These are phyloP conservation scores for Myriosclerotinia duriaeana DNA, from an alignment of 2,329 filamentous ascomycete genomes.

Conservation along the genomic window DNA sequence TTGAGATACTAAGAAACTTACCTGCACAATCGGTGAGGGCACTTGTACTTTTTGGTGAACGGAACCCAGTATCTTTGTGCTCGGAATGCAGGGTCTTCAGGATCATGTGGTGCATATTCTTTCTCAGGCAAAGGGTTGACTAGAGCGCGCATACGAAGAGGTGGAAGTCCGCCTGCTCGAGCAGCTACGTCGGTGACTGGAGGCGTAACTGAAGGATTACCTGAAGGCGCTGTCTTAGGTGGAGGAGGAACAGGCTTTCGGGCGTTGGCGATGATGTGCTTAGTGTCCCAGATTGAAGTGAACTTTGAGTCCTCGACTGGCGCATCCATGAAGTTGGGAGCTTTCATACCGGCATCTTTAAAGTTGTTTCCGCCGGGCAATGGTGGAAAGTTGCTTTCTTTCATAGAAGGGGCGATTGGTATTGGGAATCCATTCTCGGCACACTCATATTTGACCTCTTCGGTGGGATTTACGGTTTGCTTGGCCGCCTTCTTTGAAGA, in stretches of 20 bases:
- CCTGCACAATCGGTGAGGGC: conserved; percentile 35
- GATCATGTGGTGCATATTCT: conserved; percentile 28
- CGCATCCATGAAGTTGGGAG: conserved; percentile 23
- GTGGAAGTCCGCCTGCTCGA: conserved; percentile 2
- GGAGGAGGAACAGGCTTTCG: conserved; percentile 20
- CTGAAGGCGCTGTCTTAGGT: neutral
- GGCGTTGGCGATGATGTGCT: conserved; percentile 22
- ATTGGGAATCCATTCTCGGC: conserved; percentile 7
- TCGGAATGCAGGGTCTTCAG: conserved; percentile 30
- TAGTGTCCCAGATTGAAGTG: conserved; percentile 19
- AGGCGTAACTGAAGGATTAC: neutral
- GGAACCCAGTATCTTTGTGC: conserved; percentile 28
- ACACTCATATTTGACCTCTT: conserved; percentile 19
- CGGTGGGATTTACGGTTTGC: neutral
- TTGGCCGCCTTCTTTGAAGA: conserved; percentile 8
- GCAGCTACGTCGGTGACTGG: conserved; percentile 2
- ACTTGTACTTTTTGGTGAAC: conserved; percentile 34
- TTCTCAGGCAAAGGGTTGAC: conserved; percentile 17
- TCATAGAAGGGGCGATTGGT: conserved; percentile 17
- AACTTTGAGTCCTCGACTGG: conserved; percentile 11
- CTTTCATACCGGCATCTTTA: conserved; percentile 10
- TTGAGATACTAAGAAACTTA: conserved; percentile 26
- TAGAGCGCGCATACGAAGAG: conserved; percentile 5
- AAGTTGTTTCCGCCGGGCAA: conserved; percentile 12
- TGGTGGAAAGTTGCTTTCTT: conserved; percentile 14